phyloP scores from a whole-genome alignment of 768 basidiomycete genomes.

The Suillus bovinus region DNA sequence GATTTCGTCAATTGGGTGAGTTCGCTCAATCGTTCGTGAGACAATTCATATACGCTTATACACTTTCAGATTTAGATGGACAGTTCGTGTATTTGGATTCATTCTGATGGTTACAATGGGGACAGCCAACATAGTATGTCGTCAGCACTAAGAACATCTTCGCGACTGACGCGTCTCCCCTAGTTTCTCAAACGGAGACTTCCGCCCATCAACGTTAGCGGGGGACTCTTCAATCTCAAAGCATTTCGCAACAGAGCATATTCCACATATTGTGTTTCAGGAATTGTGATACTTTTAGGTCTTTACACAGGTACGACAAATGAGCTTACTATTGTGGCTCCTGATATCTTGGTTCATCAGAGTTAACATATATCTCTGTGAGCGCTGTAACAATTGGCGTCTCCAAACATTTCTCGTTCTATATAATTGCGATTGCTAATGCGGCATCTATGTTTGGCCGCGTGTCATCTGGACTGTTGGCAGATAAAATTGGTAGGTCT shows the following conservation, averaged over 20 bases:
- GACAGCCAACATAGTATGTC: constrained; percentile 51
- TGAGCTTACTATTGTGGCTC: not conserved
- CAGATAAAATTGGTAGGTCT: constrained; percentile 50
- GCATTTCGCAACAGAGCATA: constrained; percentile 52
- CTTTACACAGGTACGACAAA: constrained; percentile 57
- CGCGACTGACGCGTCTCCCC: not conserved
- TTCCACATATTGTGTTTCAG: constrained; percentile 56
- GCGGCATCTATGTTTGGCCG: constrained; percentile 59
- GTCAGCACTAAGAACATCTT: constrained; percentile 16
- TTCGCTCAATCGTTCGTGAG: constrained; percentile 26
- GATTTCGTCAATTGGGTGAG: constrained; percentile 59
- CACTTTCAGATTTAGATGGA: constrained; percentile 65
- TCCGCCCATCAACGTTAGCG: constrained; percentile 50
- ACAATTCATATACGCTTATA: not conserved
- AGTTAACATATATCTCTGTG: constrained; percentile 66
- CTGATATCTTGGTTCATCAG: constrained; percentile 32
- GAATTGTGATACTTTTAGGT: constrained; percentile 72
- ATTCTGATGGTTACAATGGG: constrained; percentile 54
- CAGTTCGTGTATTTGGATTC: no score
- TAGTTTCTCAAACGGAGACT: constrained; percentile 44
- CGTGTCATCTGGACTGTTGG: constrained; percentile 51
- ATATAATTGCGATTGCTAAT: constrained; percentile 69
- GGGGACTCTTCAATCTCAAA: constrained; percentile 57
- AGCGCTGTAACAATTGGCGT: constrained; percentile 55
- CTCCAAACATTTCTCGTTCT: constrained; percentile 53